A percentile compares a stretch with the other conserved stretches of the same genome.
Evolutionary conservation across 2,329 filamentous ascomycete genomes (phyloP).

Genomic region (Furcasterigmium sp.): DNA sequence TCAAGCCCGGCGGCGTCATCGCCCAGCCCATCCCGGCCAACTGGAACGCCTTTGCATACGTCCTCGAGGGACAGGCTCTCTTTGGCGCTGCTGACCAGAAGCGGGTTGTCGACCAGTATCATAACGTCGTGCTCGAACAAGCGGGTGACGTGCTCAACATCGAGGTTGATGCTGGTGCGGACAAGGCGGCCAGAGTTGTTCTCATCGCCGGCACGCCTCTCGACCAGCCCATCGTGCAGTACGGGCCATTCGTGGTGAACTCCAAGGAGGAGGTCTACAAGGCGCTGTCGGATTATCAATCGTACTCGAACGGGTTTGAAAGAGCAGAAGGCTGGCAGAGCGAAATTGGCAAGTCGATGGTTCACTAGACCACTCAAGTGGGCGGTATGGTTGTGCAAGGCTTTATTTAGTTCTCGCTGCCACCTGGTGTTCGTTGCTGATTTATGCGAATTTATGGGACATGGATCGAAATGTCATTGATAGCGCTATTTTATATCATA

Average conservation of each 20-base stretch:
- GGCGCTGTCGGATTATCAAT: slow-evolving; percentile 72
- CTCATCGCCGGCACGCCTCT: slow-evolving; percentile 75
- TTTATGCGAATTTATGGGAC: no score
- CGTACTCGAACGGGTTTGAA: slow-evolving; percentile 72
- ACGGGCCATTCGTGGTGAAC: slow-evolving; percentile 78
- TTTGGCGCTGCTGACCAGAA: slow-evolving; percentile 52
- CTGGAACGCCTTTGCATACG: slow-evolving; percentile 91
- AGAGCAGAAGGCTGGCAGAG: slow-evolving; percentile 73
- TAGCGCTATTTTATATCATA: no score
- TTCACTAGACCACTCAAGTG: slow-evolving; percentile 25
- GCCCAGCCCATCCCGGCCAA: slow-evolving; percentile 68
- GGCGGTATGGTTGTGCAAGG: background rate
- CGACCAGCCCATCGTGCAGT: slow-evolving; percentile 76
- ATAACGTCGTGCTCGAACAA: slow-evolving; percentile 86
- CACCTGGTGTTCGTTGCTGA: no score
- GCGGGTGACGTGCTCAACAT: slow-evolving; percentile 71
- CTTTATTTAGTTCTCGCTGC: no score
- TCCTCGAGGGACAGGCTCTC: slow-evolving; percentile 65
- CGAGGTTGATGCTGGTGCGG: slow-evolving; percentile 61
- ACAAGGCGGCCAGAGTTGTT: slow-evolving; percentile 55
- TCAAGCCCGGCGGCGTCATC: slow-evolving; percentile 74
- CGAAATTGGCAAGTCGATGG: slow-evolving; percentile 80
- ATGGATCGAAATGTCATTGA: no score
- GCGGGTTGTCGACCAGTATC: slow-evolving; percentile 60
- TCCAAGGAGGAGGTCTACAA: slow-evolving; percentile 68